Evolutionary conservation across 1,284 basidiomycete species (phyloP).

Genomic region (Marasmius sp.): DNA sequence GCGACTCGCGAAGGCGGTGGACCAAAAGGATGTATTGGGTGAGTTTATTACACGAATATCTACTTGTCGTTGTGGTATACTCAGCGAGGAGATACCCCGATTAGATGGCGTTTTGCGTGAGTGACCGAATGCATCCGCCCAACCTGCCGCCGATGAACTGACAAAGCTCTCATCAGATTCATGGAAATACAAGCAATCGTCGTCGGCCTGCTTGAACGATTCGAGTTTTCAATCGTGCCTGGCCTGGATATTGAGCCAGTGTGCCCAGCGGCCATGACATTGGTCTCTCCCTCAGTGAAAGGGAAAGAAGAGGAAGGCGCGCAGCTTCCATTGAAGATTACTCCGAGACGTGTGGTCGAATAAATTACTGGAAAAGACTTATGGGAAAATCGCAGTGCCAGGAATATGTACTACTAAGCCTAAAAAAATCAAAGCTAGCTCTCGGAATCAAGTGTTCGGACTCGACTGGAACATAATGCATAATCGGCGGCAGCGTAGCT

Average conservation of each 20-base stretch:
- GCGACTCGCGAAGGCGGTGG: constrained; percentile 4
- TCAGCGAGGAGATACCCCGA: neutral
- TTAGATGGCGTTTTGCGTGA: constrained; percentile 13
- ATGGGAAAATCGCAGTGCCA: too few relatives aligned
- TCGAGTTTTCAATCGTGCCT: constrained; percentile 6
- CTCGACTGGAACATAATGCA: too few relatives aligned
- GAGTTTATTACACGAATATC: neutral
- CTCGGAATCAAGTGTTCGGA: too few relatives aligned
- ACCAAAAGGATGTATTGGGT: constrained; percentile 12
- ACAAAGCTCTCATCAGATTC: neutral
- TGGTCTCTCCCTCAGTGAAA: constrained; percentile 8
- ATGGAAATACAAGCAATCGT: constrained; percentile 12
- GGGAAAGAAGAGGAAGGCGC: constrained; percentile 8
- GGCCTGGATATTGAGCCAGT: constrained; percentile 3
- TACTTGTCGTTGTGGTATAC: neutral
- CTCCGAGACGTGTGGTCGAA: neutral
- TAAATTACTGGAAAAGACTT: too few relatives aligned
- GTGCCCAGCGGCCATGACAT: neutral
- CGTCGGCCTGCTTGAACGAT: constrained; percentile 7
- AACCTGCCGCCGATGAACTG: neutral
- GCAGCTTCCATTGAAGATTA: constrained; percentile 8
- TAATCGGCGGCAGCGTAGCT: too few relatives aligned
- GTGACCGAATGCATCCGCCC: neutral
- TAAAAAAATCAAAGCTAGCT: too few relatives aligned
- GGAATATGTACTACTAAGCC: too few relatives aligned